A percentile compares a stretch with the other conserved stretches of the same genome.
Conservation (phyloP, 2,329 filamentous ascomycete species). For the Aspergillus tubingensis region DNA sequence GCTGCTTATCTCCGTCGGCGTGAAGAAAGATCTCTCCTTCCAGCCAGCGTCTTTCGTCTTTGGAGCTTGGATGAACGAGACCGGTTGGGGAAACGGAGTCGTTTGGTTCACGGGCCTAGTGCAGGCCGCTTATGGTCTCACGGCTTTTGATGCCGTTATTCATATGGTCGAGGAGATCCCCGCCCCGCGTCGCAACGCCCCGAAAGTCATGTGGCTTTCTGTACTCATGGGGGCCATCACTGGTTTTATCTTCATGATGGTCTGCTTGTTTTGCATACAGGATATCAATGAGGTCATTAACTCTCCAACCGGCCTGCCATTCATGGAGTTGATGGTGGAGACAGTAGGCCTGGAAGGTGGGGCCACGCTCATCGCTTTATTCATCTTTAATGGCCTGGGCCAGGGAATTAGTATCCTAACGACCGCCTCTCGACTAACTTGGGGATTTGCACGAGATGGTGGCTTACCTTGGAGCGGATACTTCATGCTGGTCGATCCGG, state of each 20-base stretch:
- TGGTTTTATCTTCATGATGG: conserved; percentile 56
- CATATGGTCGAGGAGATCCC: conserved; percentile 62
- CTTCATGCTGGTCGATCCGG: conserved; percentile 48
- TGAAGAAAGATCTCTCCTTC: conserved; percentile 47
- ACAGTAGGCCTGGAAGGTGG: conserved; percentile 46
- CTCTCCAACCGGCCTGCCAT: conserved; percentile 46
- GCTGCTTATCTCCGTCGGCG: conserved; percentile 55
- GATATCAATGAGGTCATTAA: conserved; percentile 46
- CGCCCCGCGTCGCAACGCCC: conserved; percentile 53
- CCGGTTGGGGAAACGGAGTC: conserved; percentile 57
- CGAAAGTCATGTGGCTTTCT: conserved; percentile 56
- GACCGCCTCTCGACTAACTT: conserved; percentile 55
- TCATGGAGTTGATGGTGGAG: conserved; percentile 51
- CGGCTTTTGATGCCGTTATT: conserved; percentile 61
- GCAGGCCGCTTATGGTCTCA: conserved; percentile 59
- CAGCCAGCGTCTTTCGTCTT: conserved; percentile 57
- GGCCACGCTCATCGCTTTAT: conserved; percentile 54
- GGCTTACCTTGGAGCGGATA: conserved; percentile 51
- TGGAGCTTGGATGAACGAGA: conserved; percentile 53
- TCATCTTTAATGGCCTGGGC: conserved; percentile 59
- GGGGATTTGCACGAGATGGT: conserved; percentile 58
- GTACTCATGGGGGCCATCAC: conserved; percentile 53
- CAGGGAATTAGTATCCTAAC: conserved; percentile 57
- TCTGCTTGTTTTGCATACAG: conserved; percentile 56
- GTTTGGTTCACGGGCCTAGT: conserved; percentile 62